These are phyloP conservation scores for Rhodotorula taiwanensis DNA, from an alignment of 768 basidiomycete genomes.

Conservation along the genomic window DNA sequence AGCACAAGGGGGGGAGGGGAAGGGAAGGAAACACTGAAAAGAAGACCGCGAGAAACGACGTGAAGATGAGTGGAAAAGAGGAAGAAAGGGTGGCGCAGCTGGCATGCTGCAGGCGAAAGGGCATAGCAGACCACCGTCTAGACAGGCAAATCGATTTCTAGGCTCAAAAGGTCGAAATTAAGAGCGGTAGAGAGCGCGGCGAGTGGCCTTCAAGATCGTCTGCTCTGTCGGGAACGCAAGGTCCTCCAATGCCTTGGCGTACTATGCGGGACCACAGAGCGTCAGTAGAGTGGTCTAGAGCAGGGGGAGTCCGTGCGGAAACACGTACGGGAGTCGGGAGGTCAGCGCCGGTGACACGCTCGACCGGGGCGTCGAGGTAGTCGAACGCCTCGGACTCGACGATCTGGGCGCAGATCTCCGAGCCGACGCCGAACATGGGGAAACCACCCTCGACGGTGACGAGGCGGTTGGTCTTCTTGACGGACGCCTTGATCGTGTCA, in stretches of 20 bases:
- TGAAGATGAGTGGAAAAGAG: too few species aligned
- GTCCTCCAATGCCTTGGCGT: conserved; percentile 78
- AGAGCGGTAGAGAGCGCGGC: conserved; percentile 51
- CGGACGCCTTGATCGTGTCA: conserved; percentile 89
- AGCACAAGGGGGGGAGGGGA: too few species aligned
- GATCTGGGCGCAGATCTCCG: conserved; percentile 96
- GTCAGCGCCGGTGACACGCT: conserved; percentile 92
- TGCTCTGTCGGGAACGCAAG: conserved; percentile 90
- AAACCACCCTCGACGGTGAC: conserved; percentile 96
- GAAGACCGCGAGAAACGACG: too few species aligned
- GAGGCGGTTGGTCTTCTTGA: conserved; percentile 97
- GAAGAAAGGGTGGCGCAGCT: too few species aligned
- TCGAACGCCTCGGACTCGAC: conserved; percentile 96
- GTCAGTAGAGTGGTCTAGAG: too few species aligned
- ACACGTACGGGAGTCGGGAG: conserved; percentile 73
- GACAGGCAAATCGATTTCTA: too few species aligned
- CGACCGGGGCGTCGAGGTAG: conserved; percentile 95
- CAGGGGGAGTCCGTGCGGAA: too few species aligned
- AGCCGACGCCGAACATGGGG: conserved; percentile 96
- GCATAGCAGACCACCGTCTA: too few species aligned
- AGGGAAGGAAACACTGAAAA: too few species aligned
- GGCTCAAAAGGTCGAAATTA: too few species aligned
- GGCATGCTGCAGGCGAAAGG: too few species aligned
- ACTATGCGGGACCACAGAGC: conserved; percentile 50
- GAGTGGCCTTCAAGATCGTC: conserved; percentile 86